A percentile compares a stretch with the other conserved stretches of the same genome.
phyloP scores from a whole-genome alignment of 1,139 yeast genomes.

The Kodamaea sp. region DNA sequence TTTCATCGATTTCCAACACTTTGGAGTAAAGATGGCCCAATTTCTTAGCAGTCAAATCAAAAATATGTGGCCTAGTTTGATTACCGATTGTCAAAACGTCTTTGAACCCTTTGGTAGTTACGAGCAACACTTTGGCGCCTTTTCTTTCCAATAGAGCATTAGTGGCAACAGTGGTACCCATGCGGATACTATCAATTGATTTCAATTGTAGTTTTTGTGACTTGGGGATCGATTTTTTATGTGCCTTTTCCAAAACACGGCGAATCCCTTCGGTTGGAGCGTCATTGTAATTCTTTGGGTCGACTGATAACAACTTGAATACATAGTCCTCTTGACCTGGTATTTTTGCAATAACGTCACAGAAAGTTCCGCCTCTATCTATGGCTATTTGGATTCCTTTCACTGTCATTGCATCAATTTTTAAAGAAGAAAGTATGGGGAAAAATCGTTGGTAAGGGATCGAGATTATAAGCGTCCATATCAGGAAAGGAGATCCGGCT shows the following conservation, averaged over 20 bases:
- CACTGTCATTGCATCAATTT: slow-evolving; percentile 1
- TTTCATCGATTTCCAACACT: slow-evolving; percentile 41
- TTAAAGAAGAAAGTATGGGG: background rate
- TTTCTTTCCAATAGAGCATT: slow-evolving; percentile 33
- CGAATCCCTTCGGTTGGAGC: slow-evolving; percentile 92
- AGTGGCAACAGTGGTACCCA: slow-evolving; percentile 25
- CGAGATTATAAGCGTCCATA: too few relatives aligned
- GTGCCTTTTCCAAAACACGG: slow-evolving; percentile 60
- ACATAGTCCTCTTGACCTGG: slow-evolving; percentile 37
- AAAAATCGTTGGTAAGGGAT: too few relatives aligned
- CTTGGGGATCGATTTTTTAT: slow-evolving; percentile 48
- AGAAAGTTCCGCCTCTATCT: slow-evolving; percentile 84
- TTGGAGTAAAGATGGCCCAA: slow-evolving; percentile 28
- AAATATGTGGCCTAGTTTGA: slow-evolving; percentile 21
- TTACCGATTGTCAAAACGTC: slow-evolving; percentile 43
- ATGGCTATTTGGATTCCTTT: slow-evolving; percentile 19
- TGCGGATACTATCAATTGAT: slow-evolving; percentile 17
- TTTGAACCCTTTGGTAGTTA: slow-evolving; percentile 51
- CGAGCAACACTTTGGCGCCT: slow-evolving; percentile 48
- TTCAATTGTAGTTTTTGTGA: slow-evolving; percentile 21
- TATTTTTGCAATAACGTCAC: slow-evolving; percentile 66
- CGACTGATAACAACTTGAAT: slow-evolving; percentile 76
- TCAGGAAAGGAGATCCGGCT: too few relatives aligned
- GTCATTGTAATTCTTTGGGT: slow-evolving; percentile 79
- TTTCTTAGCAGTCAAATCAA: slow-evolving; percentile 20